phyloP scores from a whole-genome alignment of 805 yeast species.

The Naumovozyma castellii region DNA sequence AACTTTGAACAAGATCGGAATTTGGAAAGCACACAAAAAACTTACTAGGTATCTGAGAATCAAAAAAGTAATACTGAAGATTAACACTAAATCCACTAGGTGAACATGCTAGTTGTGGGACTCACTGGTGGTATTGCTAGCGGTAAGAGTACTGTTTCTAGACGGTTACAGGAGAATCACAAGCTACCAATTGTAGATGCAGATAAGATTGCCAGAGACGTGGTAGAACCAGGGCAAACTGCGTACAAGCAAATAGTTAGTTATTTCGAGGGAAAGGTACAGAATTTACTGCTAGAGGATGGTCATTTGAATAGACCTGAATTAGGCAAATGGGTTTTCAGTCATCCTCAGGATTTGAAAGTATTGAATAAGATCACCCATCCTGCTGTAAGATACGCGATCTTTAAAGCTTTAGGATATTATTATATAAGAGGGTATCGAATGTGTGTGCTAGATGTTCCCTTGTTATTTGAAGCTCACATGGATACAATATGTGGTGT shows the following conservation, averaged over 20 bases:
- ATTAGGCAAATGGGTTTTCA: conserved; percentile 73
- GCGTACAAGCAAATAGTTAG: conserved; percentile 60
- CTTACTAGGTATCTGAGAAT: background rate
- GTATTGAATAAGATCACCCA: conserved; percentile 71
- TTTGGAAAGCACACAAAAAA: background rate
- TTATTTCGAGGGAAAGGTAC: conserved; percentile 48
- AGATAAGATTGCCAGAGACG: conserved; percentile 76
- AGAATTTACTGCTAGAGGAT: conserved; percentile 37
- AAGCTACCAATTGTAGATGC: conserved; percentile 71
- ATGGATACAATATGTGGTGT: conserved; percentile 63
- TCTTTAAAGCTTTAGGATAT: conserved; percentile 43
- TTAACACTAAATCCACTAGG: no score
- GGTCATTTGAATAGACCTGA: conserved; percentile 52
- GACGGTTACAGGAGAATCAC: conserved; percentile 41
- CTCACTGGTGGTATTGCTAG: conserved; percentile 96
- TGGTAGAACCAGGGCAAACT: conserved; percentile 68
- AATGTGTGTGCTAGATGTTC: conserved; percentile 78
- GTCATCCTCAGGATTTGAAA: conserved; percentile 47
- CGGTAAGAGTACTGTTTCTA: conserved; percentile 91
- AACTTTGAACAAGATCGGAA: no score
- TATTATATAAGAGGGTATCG: conserved; percentile 51
- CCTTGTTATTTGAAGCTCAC: conserved; percentile 74
- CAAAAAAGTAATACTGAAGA: no score
- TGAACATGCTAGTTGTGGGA: conserved; percentile 69
- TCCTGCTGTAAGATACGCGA: conserved; percentile 66